These are phyloP conservation scores for Rhynchosporium agropyri DNA, from an alignment of 2,329 filamentous ascomycete species.

Conservation along the genomic window DNA sequence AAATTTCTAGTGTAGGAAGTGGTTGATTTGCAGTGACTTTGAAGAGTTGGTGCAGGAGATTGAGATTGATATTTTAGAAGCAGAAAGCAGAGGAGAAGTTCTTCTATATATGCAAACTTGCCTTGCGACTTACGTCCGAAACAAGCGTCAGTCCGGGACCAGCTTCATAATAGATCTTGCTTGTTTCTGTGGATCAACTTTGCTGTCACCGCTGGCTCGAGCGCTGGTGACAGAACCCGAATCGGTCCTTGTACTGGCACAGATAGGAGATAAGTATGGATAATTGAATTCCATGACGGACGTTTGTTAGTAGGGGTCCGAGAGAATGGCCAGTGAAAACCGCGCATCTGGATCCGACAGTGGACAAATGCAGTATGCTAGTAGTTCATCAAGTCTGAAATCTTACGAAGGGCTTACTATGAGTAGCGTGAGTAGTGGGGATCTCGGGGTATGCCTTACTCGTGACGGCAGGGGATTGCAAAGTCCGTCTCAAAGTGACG, in stretches of 20 bases:
- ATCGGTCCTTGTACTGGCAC: not conserved
- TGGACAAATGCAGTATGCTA: not conserved
- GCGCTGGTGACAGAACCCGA: not conserved
- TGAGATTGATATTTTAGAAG: not conserved
- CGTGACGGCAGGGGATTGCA: conserved; percentile 5
- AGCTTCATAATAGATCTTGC: conserved; percentile 12
- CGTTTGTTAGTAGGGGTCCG: not conserved
- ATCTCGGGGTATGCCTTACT: not conserved
- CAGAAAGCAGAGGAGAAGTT: not conserved
- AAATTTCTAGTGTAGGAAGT: too few species aligned
- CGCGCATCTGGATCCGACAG: not conserved
- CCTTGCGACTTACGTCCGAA: conserved; percentile 12
- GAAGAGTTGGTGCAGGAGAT: not conserved
- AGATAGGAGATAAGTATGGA: conserved; percentile 1
- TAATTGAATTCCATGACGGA: not conserved
- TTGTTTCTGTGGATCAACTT: conserved; percentile 7
- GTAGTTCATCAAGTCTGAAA: not conserved
- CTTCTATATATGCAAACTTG: not conserved
- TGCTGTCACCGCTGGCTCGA: not conserved
- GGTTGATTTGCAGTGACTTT: too few species aligned
- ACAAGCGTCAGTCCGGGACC: conserved; percentile 1
- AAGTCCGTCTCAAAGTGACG: conserved; percentile 11
- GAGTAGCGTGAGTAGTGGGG: not conserved
- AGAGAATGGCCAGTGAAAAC: not conserved
- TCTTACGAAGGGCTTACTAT: not conserved